Percentiles rank a stretch among this genome's conserved stretches.
Evolutionary conservation across 139 green algal species (phyloP).

Genomic region (Deuterostichococcus epilithicus): DNA sequence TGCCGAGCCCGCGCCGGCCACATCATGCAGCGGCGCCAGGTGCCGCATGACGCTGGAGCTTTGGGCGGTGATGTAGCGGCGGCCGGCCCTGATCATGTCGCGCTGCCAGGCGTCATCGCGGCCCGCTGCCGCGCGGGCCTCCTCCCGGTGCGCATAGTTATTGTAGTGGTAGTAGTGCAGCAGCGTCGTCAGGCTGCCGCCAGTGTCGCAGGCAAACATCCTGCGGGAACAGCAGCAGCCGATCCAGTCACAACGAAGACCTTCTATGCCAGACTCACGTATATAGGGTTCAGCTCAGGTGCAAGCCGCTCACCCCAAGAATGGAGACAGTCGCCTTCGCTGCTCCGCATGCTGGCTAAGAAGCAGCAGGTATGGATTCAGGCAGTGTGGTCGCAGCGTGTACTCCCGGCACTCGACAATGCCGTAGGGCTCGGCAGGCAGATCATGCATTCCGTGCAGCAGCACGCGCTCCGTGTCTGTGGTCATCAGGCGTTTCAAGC

Average conservation of each 20-base stretch:
- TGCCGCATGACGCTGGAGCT: not conserved
- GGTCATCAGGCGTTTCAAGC: too few relatives aligned
- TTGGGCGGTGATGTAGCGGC: not conserved
- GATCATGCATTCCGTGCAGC: not conserved
- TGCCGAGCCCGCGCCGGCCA: not conserved
- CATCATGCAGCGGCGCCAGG: not conserved
- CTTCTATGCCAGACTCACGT: too few relatives aligned
- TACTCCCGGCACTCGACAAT: not conserved
- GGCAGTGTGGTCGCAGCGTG: not conserved
- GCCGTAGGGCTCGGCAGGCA: not conserved
- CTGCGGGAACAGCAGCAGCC: not conserved
- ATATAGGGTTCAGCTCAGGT: too few relatives aligned
- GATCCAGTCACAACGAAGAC: too few relatives aligned
- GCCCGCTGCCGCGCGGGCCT: conserved; percentile 1
- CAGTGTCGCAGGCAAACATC: conserved; percentile 37
- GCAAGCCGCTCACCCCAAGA: not conserved
- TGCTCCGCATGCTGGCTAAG: not conserved
- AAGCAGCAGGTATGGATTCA: not conserved
- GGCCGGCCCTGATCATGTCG: not conserved
- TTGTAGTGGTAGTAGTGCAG: conserved; percentile 29
- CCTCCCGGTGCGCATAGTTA: conserved; percentile 26
- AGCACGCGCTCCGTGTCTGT: not conserved
- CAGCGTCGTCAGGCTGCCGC: conserved; percentile 23
- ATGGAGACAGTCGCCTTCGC: not conserved
- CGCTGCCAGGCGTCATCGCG: not conserved